A percentile compares a stretch with the other conserved stretches of the same genome.
Conservation (phyloP, 768 basidiomycete genomes). For the Panaeolus papilionaceus region DNA sequence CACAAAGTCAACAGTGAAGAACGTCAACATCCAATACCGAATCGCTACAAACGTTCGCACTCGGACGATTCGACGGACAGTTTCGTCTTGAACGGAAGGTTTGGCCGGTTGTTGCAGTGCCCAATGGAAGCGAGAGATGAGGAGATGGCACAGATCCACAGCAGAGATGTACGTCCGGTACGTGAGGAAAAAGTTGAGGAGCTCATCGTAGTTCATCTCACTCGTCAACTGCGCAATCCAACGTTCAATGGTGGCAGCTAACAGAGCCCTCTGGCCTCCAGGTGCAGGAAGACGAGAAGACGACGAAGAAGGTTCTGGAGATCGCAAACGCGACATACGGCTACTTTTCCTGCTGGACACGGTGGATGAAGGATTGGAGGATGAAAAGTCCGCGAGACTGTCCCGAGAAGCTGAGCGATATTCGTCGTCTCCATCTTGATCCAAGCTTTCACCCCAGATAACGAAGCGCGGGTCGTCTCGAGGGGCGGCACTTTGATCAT, state of each 20-base stretch:
- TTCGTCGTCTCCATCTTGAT: constrained; percentile 40
- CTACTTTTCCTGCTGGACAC: constrained; percentile 42
- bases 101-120: constrained; percentile 61
- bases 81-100: constrained; percentile 59
- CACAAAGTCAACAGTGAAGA: constrained; percentile 89
- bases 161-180: constrained; percentile 86
- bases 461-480: constrained; percentile 91
- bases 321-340: constrained; percentile 39
- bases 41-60: constrained; percentile 91
- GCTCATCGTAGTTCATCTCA: constrained; percentile 84
- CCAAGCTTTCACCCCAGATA: constrained; percentile 77
- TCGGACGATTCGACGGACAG: constrained; percentile 76
- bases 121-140: constrained; percentile 92
- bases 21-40: constrained; percentile 89
- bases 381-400: constrained; percentile 37
- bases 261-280: constrained; percentile 56
- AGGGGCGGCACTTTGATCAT: constrained; percentile 73
- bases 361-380: constrained; percentile 38
- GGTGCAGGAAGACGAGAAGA: constrained; percentile 29
- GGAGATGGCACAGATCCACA: constrained; percentile 78
- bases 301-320: constrained; percentile 34
- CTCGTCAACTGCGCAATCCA: constrained; percentile 93
- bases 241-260: constrained; percentile 91
- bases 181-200: constrained; percentile 91
- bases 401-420: constrained; percentile 38